Evolutionary conservation across 2,329 filamentous ascomycete species (phyloP).

Genomic region (Ophiostoma piceae): DNA sequence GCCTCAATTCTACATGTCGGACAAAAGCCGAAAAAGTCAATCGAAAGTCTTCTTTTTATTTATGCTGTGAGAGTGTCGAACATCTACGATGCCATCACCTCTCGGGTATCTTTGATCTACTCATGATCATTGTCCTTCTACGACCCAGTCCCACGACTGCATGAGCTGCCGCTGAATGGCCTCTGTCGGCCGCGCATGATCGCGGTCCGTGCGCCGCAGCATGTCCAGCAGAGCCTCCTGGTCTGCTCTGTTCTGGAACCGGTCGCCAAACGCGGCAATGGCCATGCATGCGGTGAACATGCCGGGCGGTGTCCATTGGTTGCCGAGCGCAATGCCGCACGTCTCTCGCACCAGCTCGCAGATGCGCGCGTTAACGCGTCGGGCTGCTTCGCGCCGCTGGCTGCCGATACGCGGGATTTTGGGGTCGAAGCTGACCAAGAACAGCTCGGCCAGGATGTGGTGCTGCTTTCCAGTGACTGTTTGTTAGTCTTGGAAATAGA

Average conservation of each 20-base stretch:
- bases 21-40: neutral
- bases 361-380: constrained; percentile 35
- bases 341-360: constrained; percentile 46
- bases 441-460: constrained; percentile 52
- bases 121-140: neutral
- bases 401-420: constrained; percentile 46
- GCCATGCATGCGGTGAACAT: constrained; percentile 54
- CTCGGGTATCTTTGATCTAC: neutral
- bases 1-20: neutral
- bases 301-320: constrained; percentile 48
- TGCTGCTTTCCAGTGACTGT: constrained; percentile 55
- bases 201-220: constrained; percentile 32
- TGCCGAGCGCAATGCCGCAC: constrained; percentile 55
- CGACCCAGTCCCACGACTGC: constrained; percentile 31
- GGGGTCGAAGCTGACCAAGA: constrained; percentile 53
- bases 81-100: constrained; percentile 1
- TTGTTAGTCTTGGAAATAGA: too few species aligned
- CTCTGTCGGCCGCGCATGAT: constrained; percentile 34
- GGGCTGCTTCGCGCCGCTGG: constrained; percentile 30
- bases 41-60: neutral
- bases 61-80: neutral
- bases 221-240: constrained; percentile 33
- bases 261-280: constrained; percentile 44
- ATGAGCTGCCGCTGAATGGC: constrained; percentile 32
- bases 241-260: constrained; percentile 31